A percentile compares a stretch with the other conserved stretches of the same genome.
phyloP scores from a whole-genome alignment of 192 early-diverging fungal species.

The Gorgonomyces haynaldii region DNA sequence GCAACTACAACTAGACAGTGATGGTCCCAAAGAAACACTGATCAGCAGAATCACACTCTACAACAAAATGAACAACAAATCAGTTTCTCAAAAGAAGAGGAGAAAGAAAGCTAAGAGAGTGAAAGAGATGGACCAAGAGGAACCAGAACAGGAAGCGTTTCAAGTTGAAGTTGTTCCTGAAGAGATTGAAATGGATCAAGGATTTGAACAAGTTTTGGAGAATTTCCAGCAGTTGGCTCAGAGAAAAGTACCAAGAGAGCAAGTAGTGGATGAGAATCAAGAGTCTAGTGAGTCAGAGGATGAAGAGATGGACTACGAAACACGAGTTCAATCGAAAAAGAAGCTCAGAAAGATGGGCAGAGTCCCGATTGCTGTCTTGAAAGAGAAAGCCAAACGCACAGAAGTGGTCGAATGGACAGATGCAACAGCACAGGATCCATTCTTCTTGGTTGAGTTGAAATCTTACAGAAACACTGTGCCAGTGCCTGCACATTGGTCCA shows the following conservation, averaged over 20 bases:
- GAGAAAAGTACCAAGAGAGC: conserved; percentile 8
- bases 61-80: too few species aligned
- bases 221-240: too few species aligned
- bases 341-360: conserved; percentile 41
- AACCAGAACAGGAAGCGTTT: background rate
- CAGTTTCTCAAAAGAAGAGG: too few species aligned
- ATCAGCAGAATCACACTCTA: too few species aligned
- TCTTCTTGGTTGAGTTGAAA: conserved; percentile 83
- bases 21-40: too few species aligned
- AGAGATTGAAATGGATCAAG: conserved; percentile 16
- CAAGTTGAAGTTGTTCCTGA: background rate
- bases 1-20: too few species aligned
- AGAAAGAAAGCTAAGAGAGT: too few species aligned
- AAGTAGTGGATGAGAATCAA: conserved; percentile 15
- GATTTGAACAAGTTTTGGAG: conserved; percentile 6
- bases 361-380: conserved; percentile 79
- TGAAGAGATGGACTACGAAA: conserved; percentile 1
- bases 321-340: conserved; percentile 26
- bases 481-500: conserved; percentile 88
- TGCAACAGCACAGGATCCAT: conserved; percentile 81
- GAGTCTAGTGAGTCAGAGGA: too few species aligned
- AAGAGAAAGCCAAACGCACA: conserved; percentile 79
- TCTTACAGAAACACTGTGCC: conserved; percentile 87
- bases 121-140: too few species aligned
- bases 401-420: conserved; percentile 98